These are phyloP conservation scores for Naganishia liquefaciens DNA, from an alignment of 1,284 basidiomycete genomes.

Conservation along the genomic window DNA sequence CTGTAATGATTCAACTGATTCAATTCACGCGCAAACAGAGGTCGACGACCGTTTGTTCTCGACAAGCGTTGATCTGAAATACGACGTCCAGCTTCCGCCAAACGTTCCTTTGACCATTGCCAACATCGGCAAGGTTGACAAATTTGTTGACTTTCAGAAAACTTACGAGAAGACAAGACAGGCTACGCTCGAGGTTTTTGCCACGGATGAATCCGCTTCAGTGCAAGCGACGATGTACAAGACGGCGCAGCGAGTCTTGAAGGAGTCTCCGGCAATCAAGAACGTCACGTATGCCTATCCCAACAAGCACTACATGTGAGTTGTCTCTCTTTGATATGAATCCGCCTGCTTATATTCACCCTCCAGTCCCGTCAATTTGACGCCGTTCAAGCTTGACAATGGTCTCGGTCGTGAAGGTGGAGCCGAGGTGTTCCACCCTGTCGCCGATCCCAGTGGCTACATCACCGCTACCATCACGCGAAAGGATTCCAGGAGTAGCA, in stretches of 20 bases:
- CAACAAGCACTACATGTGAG: slow-evolving; percentile 87
- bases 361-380: slow-evolving; percentile 49
- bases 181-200: slow-evolving; percentile 79
- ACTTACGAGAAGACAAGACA: slow-evolving; percentile 62
- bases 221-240: slow-evolving; percentile 90
- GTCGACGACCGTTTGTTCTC: slow-evolving; percentile 86
- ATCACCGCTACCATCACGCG: slow-evolving; percentile 57
- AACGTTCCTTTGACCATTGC: slow-evolving; percentile 58
- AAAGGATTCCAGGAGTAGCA: slow-evolving; percentile 40
- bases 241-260: slow-evolving; percentile 75
- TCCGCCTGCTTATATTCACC: not conserved
- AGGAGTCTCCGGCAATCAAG: slow-evolving; percentile 64
- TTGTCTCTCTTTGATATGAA: slow-evolving; percentile 9
- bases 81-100: slow-evolving; percentile 61
- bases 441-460: slow-evolving; percentile 65
- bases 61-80: slow-evolving; percentile 73
- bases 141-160: slow-evolving; percentile 64
- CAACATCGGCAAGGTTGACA: slow-evolving; percentile 57
- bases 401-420: slow-evolving; percentile 59
- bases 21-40: slow-evolving; percentile 49
- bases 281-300: slow-evolving; percentile 75
- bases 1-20: slow-evolving; percentile 7
- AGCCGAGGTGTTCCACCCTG: slow-evolving; percentile 79
- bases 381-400: slow-evolving; percentile 57
- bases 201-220: slow-evolving; percentile 81